These are phyloP conservation scores for Chytriomyces sp. DNA, from an alignment of 192 early-diverging fungal genomes.

Conservation along the genomic window DNA sequence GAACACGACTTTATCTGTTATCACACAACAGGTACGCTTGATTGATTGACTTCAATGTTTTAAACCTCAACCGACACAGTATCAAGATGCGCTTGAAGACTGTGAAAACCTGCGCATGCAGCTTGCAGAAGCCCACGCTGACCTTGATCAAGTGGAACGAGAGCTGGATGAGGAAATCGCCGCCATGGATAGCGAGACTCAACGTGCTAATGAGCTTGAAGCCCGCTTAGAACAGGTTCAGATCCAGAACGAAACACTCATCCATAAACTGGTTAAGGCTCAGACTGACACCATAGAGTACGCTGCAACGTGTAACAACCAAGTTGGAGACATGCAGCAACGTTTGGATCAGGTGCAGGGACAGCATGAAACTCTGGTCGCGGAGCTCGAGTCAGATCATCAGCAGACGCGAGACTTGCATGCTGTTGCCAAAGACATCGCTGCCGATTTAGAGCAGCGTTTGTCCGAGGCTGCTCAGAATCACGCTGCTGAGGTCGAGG, in stretches of 20 bases:
- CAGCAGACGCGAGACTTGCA: not conserved
- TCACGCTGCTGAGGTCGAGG: not conserved
- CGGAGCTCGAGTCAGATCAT: constrained; percentile 5
- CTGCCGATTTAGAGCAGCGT: not conserved
- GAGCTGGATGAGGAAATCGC: constrained; percentile 7
- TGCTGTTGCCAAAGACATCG: not conserved
- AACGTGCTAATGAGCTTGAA: constrained; percentile 1
- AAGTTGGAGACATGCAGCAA: not conserved
- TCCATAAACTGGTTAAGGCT: not conserved
- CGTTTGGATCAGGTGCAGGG: constrained; percentile 7
- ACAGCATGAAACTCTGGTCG: constrained; percentile 10
- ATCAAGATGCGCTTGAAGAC: not conserved
- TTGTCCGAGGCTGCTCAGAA: not conserved
- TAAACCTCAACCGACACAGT: too few relatives aligned
- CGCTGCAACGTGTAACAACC: not conserved
- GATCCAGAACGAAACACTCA: not conserved
- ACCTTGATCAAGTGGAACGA: not conserved
- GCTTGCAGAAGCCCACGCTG: not conserved
- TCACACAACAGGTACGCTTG: not conserved
- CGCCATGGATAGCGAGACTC: not conserved
- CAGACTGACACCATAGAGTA: not conserved
- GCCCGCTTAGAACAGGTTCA: not conserved
- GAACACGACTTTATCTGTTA: not conserved
- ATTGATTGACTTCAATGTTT: too few relatives aligned
- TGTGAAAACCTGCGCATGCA: not conserved